Conservation (phyloP, 2,329 filamentous ascomycete species). For the Trichoderma atrobrunneum region DNA sequence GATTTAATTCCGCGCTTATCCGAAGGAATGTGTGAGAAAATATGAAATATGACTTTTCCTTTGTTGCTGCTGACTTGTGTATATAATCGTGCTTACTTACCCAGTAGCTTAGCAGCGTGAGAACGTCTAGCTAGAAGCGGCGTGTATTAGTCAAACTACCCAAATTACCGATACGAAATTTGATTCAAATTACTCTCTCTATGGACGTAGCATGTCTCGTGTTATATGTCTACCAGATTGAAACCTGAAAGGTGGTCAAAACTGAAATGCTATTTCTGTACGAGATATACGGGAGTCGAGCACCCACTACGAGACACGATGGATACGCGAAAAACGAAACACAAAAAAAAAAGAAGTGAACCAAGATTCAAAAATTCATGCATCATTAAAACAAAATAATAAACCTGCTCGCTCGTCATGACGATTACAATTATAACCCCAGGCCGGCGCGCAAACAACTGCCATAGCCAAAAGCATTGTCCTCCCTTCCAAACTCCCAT, state of each 20-base stretch:
- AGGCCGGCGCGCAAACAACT: constrained; percentile 10
- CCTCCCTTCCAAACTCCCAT: constrained; percentile 14
- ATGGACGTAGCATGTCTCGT: background rate
- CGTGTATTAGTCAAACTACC: background rate
- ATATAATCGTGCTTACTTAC: background rate
- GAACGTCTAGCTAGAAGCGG: background rate
- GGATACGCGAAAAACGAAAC: background rate
- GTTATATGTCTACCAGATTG: background rate
- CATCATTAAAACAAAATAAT: constrained; percentile 4
- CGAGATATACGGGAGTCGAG: background rate
- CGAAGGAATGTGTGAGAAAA: background rate
- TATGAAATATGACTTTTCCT: background rate
- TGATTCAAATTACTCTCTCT: background rate
- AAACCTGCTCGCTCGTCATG: constrained; percentile 10
- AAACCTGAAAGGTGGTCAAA: background rate
- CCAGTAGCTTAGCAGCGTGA: background rate
- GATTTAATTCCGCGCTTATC: background rate
- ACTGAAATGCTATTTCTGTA: background rate
- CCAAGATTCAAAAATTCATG: background rate
- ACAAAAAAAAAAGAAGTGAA: background rate
- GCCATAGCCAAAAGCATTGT: constrained; percentile 19
- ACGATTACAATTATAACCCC: constrained; percentile 19
- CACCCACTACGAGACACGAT: background rate
- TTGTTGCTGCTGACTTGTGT: background rate
- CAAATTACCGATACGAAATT: background rate